Evolutionary conservation across 306 rosid genomes (phyloP).

Genomic region (Abrus precatorius): DNA sequence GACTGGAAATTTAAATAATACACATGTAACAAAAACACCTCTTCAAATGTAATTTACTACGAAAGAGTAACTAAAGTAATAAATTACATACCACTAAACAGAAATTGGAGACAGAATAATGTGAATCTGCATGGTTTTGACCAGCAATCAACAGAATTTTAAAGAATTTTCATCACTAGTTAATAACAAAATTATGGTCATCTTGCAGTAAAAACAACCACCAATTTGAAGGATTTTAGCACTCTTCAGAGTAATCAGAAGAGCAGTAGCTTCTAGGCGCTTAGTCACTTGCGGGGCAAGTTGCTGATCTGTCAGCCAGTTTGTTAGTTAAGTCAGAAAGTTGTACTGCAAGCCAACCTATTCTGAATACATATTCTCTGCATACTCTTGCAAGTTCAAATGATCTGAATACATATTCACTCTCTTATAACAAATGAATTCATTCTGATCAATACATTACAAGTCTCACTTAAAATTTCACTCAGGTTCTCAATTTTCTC

Average conservation of each 20-base stretch:
- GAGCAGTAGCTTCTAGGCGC: too few species aligned
- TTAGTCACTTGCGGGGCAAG: too few species aligned
- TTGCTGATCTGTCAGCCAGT: too few species aligned
- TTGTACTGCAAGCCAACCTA: too few species aligned
- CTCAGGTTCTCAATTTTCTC: too few species aligned
- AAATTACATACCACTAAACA: conserved; percentile 2
- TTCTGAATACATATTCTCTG: too few species aligned
- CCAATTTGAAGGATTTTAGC: not conserved
- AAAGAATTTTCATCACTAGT: not conserved
- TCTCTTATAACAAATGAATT: too few species aligned
- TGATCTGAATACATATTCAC: too few species aligned
- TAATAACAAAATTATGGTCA: not conserved
- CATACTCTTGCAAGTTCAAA: too few species aligned
- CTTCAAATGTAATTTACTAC: conserved; percentile 4
- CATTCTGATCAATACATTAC: too few species aligned
- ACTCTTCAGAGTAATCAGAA: not conserved
- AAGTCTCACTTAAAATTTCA: too few species aligned
- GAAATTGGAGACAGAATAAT: not conserved
- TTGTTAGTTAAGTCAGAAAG: too few species aligned
- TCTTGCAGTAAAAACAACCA: not conserved
- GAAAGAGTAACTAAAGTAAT: conserved; percentile 11
- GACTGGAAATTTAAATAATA: not conserved
- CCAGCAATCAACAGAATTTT: not conserved
- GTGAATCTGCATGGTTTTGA: not conserved
- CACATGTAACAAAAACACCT: not conserved